A percentile compares a stretch with the other conserved stretches of the same genome.
phyloP scores from a whole-genome alignment of 2,329 filamentous ascomycete genomes.

The Cercospora sojina region DNA sequence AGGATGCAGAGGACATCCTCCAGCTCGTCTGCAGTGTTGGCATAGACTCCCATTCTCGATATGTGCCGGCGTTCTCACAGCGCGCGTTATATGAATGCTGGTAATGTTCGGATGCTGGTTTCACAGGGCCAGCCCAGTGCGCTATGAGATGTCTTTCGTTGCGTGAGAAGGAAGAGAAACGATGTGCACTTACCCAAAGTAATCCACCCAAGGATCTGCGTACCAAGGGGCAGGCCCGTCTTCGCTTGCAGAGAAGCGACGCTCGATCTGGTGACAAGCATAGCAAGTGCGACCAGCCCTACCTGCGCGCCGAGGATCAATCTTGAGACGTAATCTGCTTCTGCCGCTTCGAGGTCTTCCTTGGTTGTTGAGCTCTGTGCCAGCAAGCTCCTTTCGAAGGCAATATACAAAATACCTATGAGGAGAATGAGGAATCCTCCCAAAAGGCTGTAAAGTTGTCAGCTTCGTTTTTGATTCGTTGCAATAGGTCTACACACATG shows the following conservation, averaged over 20 bases:
- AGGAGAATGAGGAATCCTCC: constrained; percentile 77
- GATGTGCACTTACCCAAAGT: constrained; percentile 59
- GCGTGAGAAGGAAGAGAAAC: background rate
- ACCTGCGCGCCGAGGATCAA: constrained; percentile 67
- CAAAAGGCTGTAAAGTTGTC: constrained; percentile 54
- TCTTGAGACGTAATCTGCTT: constrained; percentile 53
- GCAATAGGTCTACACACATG: constrained; percentile 59
- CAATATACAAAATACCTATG: constrained; percentile 73
- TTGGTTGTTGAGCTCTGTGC: constrained; percentile 41
- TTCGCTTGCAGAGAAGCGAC: constrained; percentile 82
- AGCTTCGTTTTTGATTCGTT: background rate
- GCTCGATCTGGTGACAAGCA: constrained; percentile 84
- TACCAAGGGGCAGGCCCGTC: constrained; percentile 78
- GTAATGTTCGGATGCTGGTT: background rate
- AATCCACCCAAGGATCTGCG: constrained; percentile 81
- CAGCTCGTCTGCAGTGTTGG: constrained; percentile 9
- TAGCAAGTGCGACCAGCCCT: constrained; percentile 75
- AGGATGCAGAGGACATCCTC: constrained; percentile 21
- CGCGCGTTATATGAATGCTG: background rate
- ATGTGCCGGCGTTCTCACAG: background rate
- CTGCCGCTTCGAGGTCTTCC: constrained; percentile 32
- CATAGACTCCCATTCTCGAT: constrained; percentile 19
- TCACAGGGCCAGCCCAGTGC: background rate
- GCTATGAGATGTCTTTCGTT: background rate
- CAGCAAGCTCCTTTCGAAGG: constrained; percentile 69